phyloP scores from a whole-genome alignment of 306 rosid species.

The Rosa chinensis region DNA sequence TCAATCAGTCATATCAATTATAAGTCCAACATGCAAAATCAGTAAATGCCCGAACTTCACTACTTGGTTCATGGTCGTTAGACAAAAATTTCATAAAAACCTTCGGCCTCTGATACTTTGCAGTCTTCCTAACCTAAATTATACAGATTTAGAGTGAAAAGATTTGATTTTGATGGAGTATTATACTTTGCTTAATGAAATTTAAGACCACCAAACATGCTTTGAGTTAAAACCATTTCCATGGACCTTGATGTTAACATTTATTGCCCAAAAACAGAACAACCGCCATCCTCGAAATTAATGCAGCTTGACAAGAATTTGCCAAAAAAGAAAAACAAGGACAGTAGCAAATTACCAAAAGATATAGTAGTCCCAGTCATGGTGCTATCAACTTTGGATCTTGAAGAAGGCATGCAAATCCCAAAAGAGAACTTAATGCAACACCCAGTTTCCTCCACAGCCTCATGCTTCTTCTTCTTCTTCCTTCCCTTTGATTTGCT shows the following conservation, averaged over 20 bases:
- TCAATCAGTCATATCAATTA: not conserved
- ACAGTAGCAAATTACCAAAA: slow-evolving; percentile 44
- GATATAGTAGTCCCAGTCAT: slow-evolving; percentile 51
- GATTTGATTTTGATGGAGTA: not conserved
- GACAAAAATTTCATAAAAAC: not conserved
- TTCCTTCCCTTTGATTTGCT: slow-evolving; percentile 50
- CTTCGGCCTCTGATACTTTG: not conserved
- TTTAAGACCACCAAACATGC: slow-evolving; percentile 22
- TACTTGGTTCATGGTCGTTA: not conserved
- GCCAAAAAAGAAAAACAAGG: not conserved
- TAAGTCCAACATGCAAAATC: slow-evolving; percentile 8
- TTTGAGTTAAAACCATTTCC: not conserved
- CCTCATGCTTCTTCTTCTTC: slow-evolving; percentile 49
- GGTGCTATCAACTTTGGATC: slow-evolving; percentile 79
- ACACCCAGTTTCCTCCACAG: slow-evolving; percentile 57
- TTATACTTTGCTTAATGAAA: slow-evolving; percentile 5
- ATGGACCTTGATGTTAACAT: not conserved
- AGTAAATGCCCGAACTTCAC: not conserved
- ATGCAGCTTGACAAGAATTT: not conserved
- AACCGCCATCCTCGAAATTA: slow-evolving; percentile 6
- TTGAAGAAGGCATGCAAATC: slow-evolving; percentile 82
- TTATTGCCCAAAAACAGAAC: not conserved
- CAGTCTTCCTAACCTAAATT: not conserved
- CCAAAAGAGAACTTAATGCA: slow-evolving; percentile 64
- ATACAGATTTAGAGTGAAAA: not conserved